Conservation (phyloP, 1,139 yeast genomes). For the Torulaspora pretoriensis region DNA sequence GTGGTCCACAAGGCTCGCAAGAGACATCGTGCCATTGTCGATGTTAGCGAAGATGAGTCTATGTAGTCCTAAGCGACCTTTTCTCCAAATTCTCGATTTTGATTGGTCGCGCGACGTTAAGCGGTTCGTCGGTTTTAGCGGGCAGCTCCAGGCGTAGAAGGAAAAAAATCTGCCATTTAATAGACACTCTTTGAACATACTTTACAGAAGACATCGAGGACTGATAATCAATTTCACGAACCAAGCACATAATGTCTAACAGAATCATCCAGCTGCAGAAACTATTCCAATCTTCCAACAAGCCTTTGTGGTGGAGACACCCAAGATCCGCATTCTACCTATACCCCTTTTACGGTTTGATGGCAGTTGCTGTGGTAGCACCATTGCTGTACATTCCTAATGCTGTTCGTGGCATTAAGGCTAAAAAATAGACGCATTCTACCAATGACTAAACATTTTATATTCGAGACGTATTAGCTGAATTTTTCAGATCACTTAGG, state of each 20-base stretch:
- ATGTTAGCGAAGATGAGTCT: constrained; percentile 29
- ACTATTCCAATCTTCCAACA: constrained; percentile 64
- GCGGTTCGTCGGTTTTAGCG: constrained; percentile 11
- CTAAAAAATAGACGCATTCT: constrained; percentile 28
- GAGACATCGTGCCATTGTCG: constrained; percentile 25
- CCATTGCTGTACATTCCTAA: constrained; percentile 76
- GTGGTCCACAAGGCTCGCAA: constrained; percentile 9
- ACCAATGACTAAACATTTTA: constrained; percentile 5
- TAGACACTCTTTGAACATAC: not conserved
- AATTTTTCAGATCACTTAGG: not conserved
- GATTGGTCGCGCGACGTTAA: constrained; percentile 9
- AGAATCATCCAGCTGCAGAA: constrained; percentile 73
- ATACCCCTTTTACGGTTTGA: constrained; percentile 86
- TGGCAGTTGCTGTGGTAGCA: constrained; percentile 65
- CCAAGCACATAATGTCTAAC: constrained; percentile 41
- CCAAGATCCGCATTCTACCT: constrained; percentile 76
- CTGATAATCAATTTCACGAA: not conserved
- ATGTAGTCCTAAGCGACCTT: not conserved
- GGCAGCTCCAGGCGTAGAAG: not conserved
- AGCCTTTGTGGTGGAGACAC: constrained; percentile 74
- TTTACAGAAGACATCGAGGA: not conserved
- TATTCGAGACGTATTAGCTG: constrained; percentile 6
- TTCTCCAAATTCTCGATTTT: constrained; percentile 7
- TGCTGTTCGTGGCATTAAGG: constrained; percentile 71
- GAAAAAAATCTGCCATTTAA: constrained; percentile 3